Base-by-base conservation (phyloP, 2,329 filamentous ascomycete species). In the Xylariaceae sp. region DNA sequence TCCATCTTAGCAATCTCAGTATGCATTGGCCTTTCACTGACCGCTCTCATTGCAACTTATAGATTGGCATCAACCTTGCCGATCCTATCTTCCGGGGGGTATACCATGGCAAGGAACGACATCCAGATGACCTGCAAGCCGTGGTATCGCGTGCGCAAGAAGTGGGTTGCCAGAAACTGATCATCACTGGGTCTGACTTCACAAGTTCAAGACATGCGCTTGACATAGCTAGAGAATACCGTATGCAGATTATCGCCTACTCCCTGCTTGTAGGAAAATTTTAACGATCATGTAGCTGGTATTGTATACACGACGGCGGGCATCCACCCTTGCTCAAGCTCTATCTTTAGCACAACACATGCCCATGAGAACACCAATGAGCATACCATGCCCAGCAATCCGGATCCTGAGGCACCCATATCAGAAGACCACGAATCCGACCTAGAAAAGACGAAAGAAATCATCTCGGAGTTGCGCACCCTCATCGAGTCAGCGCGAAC, bases 1-100 rank as follows among this genome's bases (percentile, higher is more conserved):
- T 20, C 23, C 26, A 23, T 21, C 16, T 13, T 30, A 13, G 13
- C 27, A 30, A 30, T 7, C 13, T 13, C 11, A 9, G 13, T 24
- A 9, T 44, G 35, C 24, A 10, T 29, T 24, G 20, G 50, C 16
- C 26, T 16, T 37, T 37, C 37, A 43, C 43, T 58, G 18, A 51
- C 20, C 35, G 6, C 41, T n/a, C 33, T 37, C 2, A 44, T n/a
- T 30, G 5, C 16, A 24, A 20, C 32, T 45, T 26, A 36, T 70
- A 87, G 84, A 87, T 99, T 67, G 94, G 93, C 53, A 97, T 99
- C 79, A 99, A 99, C 72, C 82, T 99, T 50, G 89, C 92, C 47
- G 94, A 99, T 68, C 89, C 90, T 46, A 91, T 97, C 55, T 99
- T 93, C 72, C 83, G 84, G 40, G 94, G 94, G 44, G 74, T 83